These are phyloP conservation scores for Diospyros kaki DNA, from an alignment of 148 eudicot genomes.

Conservation along the genomic window DNA sequence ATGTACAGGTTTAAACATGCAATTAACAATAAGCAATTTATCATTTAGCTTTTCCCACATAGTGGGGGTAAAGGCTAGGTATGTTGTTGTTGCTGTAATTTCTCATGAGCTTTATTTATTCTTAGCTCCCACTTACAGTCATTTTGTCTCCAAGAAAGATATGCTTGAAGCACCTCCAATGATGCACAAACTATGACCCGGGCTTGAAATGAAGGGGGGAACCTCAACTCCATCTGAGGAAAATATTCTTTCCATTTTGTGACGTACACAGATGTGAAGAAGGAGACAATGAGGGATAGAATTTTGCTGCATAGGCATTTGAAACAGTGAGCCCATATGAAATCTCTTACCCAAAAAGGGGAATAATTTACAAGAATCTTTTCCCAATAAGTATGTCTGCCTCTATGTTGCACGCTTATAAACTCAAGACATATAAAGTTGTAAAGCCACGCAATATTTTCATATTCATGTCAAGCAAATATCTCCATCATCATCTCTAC, in stretches of 20 bases:
- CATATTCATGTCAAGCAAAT: background rate
- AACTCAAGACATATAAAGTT: too few species aligned
- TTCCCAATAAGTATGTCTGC: too few species aligned
- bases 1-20: background rate
- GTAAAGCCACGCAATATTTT: background rate
- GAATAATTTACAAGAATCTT: background rate
- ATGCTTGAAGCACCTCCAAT: constrained; percentile 68
- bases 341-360: constrained; percentile 10
- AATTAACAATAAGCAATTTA: background rate
- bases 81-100: too few species aligned
- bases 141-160: constrained; percentile 79
- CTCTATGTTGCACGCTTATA: too few species aligned
- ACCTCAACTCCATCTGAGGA: constrained; percentile 52
- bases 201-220: constrained; percentile 64
- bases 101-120: too few species aligned
- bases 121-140: constrained; percentile 50
- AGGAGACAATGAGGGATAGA: constrained; percentile 64
- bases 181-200: constrained; percentile 62
- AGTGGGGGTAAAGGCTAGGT: too few species aligned
- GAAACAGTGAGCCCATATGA: constrained; percentile 1
- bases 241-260: constrained; percentile 73
- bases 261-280: constrained; percentile 65
- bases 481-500: background rate
- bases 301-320: constrained; percentile 70
- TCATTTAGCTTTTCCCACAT: background rate